phyloP scores from a whole-genome alignment of 2,329 filamentous ascomycete species.

The Talaromyces rugulosus region DNA sequence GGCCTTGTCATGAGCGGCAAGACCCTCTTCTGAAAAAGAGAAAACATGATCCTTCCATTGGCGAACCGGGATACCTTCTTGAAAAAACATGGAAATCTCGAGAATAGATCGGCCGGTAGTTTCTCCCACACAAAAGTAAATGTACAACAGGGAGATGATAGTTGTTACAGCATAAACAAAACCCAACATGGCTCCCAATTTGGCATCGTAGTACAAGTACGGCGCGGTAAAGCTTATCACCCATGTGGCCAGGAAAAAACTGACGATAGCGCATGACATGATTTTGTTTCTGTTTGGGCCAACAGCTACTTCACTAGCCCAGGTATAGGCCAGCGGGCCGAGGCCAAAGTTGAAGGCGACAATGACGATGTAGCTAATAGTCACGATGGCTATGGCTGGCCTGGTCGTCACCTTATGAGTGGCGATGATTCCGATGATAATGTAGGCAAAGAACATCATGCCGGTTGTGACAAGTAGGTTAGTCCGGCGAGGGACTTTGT shows the following conservation, averaged over 20 bases:
- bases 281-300: slow-evolving; percentile 48
- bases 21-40: not conserved
- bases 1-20: not conserved
- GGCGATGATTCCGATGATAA: slow-evolving; percentile 42
- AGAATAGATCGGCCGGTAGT: slow-evolving; percentile 31
- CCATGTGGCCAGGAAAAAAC: slow-evolving; percentile 37
- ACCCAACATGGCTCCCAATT: slow-evolving; percentile 30
- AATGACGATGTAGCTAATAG: slow-evolving; percentile 42
- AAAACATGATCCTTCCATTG: slow-evolving; percentile 20
- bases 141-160: slow-evolving; percentile 23
- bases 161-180: slow-evolving; percentile 32
- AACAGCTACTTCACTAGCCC: slow-evolving; percentile 46
- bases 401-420: slow-evolving; percentile 26
- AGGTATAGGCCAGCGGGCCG: slow-evolving; percentile 40
- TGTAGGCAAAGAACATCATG: slow-evolving; percentile 38
- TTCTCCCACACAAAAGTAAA: slow-evolving; percentile 41
- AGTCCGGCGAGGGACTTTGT: slow-evolving; percentile 38
- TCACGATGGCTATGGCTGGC: slow-evolving; percentile 33
- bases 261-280: slow-evolving; percentile 39
- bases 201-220: slow-evolving; percentile 31
- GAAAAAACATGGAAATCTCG: slow-evolving; percentile 38
- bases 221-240: slow-evolving; percentile 30
- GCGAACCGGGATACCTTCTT: slow-evolving; percentile 30
- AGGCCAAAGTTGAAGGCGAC: slow-evolving; percentile 45
- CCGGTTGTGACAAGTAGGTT: slow-evolving; percentile 36